Evolutionary conservation across 306 rosid genomes (phyloP).

Genomic region (Crotalaria pallida): DNA sequence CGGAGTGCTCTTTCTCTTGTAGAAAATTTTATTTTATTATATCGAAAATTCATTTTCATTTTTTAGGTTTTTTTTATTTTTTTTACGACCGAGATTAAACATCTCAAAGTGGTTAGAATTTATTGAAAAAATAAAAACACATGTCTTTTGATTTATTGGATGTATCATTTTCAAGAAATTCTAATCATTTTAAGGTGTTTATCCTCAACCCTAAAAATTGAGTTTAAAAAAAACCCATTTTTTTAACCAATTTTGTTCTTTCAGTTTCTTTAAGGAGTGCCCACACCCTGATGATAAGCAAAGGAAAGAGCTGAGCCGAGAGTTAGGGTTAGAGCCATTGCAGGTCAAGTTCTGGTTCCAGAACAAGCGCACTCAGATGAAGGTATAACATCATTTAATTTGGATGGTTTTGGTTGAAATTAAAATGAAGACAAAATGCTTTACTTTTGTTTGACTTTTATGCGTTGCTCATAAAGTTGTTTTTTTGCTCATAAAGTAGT

Average conservation of each 20-base stretch:
- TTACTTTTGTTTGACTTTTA: background rate
- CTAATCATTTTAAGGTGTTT: no score
- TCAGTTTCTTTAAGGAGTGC: constrained; percentile 93
- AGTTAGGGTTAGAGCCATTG: constrained; percentile 82
- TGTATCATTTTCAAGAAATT: no score
- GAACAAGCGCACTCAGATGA: constrained; percentile 98
- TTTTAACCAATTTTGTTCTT: background rate
- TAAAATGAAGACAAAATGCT: background rate
- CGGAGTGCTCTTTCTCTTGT: no score
- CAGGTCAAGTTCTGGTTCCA: constrained; percentile 99
- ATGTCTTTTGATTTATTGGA: no score
- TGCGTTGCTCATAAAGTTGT: background rate
- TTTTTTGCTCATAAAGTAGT: background rate
- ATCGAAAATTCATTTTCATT: no score
- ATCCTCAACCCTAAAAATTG: no score
- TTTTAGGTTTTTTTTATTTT: no score
- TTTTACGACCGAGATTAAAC: no score
- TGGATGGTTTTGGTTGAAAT: background rate
- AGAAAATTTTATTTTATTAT: no score
- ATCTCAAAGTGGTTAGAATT: no score
- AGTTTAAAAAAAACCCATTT: no score
- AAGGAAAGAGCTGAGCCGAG: constrained; percentile 91
- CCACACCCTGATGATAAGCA: constrained; percentile 99
- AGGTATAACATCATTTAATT: constrained; percentile 54
- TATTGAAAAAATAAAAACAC: no score